Base-by-base conservation (phyloP, 2,329 filamentous ascomycete genomes). In the Talaromyces sp. region DNA sequence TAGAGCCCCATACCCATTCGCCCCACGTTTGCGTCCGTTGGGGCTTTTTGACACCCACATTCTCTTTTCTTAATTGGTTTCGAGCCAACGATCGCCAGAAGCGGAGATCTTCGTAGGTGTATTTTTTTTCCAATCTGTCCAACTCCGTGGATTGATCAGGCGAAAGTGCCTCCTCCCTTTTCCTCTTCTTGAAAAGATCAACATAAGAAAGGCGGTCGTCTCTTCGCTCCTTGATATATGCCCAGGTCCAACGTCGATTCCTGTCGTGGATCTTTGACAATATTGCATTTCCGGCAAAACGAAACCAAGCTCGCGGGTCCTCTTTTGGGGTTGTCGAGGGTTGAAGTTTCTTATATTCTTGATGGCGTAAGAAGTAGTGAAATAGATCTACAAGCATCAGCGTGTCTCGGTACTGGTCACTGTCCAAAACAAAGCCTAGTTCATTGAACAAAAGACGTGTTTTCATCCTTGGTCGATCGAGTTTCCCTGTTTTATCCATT, bases 341-440 rank as follows among this genome's bases (percentile, higher is more conserved):
- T 69, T 96, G 92, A 62, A 92, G 82, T 69, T 89, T 93, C 73
- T 96, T 96, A 80, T 98, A 97, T 73, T 99, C 93, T 74, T 98
- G 95, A 67, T 99, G 95, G 33, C 93, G 88, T 68, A 97, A 90
- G 75, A 98, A 99, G 77, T 96, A 98, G 75, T 99, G 95, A 80
- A 99, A 99, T 2, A 98, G 82, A 72, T 99, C 95, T 1, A 98
- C 90, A 81, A 99, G 90, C 95, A 99, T 99, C 62, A 99, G 79
- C 5, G 89, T 92, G 77, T 99, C 95, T 32, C 96, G 90, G 72
- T 99, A 99, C 73, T 99, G 95, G 66, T 97, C 87, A 66, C 99
- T 93, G 68, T 99, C 96, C 33, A 99, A 84, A n/a, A 98, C 91
- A 65, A 99, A 88, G 57, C 96, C 95, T 62, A 99, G 93, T 72